Evolutionary conservation across 2,329 filamentous ascomycete species (phyloP).

Genomic region (Chaetomiaceae sp.): DNA sequence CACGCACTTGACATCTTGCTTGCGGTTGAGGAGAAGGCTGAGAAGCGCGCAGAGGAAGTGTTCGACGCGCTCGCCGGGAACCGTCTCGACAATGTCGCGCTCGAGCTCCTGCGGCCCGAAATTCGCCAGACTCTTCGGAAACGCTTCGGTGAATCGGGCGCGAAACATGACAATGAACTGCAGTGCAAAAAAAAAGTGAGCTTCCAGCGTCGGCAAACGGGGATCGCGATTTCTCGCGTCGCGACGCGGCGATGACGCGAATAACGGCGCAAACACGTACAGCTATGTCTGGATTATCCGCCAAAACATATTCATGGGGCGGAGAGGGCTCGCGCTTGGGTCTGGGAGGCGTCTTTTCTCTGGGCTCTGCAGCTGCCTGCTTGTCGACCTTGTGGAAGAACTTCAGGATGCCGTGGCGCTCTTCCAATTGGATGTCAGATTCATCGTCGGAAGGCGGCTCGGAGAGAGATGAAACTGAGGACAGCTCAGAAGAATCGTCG

Average conservation of each 20-base stretch:
- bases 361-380: constrained; percentile 40
- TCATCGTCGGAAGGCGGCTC: constrained; percentile 50
- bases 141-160: constrained; percentile 83
- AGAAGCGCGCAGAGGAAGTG: constrained; percentile 84
- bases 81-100: constrained; percentile 69
- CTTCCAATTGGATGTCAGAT: constrained; percentile 45
- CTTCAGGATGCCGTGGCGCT: constrained; percentile 58
- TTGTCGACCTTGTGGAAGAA: constrained; percentile 59
- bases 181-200: constrained; percentile 24
- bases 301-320: constrained; percentile 81
- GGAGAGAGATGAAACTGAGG: constrained; percentile 42
- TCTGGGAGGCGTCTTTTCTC: constrained; percentile 59
- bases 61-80: constrained; percentile 81
- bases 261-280: constrained; percentile 55
- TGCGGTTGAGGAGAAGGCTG: constrained; percentile 85
- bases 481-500: constrained; percentile 60
- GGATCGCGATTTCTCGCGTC: constrained; percentile 51
- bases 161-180: constrained; percentile 99
- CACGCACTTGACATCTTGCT: constrained; percentile 95
- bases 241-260: constrained; percentile 36
- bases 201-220: constrained; percentile 31
- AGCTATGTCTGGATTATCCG: constrained; percentile 87
- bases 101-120: constrained; percentile 96
- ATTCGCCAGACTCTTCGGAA: constrained; percentile 80
- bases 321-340: constrained; percentile 82